Evolutionary conservation across 148 eudicot genomes (phyloP).

Genomic region (Polygonum maritimum): DNA sequence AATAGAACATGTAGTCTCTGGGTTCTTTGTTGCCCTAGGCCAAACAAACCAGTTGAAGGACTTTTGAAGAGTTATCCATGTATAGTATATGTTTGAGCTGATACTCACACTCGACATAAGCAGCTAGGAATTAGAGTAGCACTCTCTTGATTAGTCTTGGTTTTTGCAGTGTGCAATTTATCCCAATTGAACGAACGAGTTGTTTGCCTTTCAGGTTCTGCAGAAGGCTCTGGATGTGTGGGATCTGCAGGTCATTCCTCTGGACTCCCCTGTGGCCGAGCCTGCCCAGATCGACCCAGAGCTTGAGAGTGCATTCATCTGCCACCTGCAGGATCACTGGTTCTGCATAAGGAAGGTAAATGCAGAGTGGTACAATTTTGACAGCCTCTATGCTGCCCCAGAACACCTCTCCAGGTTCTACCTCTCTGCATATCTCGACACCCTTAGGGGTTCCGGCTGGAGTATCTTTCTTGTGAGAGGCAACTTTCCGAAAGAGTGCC

Average conservation of each 20-base stretch:
- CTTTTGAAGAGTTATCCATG: not conserved
- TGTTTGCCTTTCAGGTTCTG: constrained; percentile 47
- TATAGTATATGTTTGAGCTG: not conserved
- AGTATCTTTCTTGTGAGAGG: constrained; percentile 88
- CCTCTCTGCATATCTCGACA: constrained; percentile 80
- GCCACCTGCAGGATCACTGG: constrained; percentile 94
- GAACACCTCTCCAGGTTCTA: constrained; percentile 92
- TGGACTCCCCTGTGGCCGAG: constrained; percentile 77
- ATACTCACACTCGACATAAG: not conserved
- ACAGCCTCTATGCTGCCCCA: constrained; percentile 89
- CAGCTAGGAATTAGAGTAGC: not conserved
- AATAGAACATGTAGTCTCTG: not conserved
- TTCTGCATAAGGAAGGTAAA: constrained; percentile 94
- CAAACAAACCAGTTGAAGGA: too few relatives aligned
- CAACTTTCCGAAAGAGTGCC: constrained; percentile 84
- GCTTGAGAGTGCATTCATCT: constrained; percentile 76
- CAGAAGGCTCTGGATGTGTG: constrained; percentile 94
- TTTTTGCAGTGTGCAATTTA: too few relatives aligned
- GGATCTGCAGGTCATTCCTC: constrained; percentile 88
- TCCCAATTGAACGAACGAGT: too few relatives aligned
- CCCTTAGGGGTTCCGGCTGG: constrained; percentile 83
- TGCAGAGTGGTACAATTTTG: constrained; percentile 94
- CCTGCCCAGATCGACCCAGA: constrained; percentile 90
- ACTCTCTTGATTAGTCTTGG: not conserved
- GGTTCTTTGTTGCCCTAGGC: not conserved